Conservation (phyloP, 2,329 filamentous ascomycete species). For the Claviceps fusiformis region DNA sequence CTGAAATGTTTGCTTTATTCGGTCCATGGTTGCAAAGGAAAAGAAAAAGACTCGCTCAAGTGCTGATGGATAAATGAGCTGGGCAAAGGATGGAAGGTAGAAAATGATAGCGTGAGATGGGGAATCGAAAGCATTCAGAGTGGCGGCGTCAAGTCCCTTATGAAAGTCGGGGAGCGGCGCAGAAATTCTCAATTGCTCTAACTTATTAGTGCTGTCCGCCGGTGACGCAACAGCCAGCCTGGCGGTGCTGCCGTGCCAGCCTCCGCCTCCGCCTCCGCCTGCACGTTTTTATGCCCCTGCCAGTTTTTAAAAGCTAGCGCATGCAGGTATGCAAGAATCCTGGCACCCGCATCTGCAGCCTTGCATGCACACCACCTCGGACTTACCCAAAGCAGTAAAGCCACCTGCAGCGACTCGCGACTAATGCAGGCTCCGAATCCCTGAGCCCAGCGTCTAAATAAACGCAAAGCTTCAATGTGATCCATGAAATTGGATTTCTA, state of each 20-base stretch:
- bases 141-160: neutral
- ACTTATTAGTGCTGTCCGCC: neutral
- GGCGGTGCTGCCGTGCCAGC: neutral
- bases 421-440: neutral
- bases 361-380: constrained; percentile 5
- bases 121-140: too few relatives aligned
- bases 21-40: constrained; percentile 31
- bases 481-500: too few relatives aligned
- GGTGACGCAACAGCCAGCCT: neutral
- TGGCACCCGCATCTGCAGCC: constrained; percentile 6
- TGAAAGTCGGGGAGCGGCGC: neutral
- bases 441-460: neutral
- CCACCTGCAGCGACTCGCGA: neutral
- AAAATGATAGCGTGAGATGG: neutral
- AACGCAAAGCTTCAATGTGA: neutral
- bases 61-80: neutral
- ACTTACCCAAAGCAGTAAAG: constrained; percentile 10
- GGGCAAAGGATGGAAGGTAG: neutral
- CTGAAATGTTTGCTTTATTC: constrained; percentile 44
- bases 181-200: neutral
- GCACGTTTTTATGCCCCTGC: too few relatives aligned
- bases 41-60: neutral
- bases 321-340: constrained; percentile 7
- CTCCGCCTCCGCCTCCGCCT: constrained; percentile 6
- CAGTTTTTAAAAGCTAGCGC: neutral